Base-by-base conservation (phyloP, 2,329 filamentous ascomycete genomes). In the Stromatinia cepivora region DNA sequence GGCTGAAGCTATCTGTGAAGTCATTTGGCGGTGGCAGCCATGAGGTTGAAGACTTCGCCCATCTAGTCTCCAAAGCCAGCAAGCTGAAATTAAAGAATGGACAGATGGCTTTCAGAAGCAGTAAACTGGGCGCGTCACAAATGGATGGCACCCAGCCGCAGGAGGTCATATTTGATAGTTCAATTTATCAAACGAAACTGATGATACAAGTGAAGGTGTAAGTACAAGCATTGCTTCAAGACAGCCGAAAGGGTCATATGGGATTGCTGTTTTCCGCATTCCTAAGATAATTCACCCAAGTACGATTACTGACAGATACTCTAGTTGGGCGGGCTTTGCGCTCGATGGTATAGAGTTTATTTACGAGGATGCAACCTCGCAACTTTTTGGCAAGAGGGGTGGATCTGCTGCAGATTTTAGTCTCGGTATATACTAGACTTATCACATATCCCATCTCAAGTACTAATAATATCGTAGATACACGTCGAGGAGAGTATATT, bases 291-390 rank as follows among this genome's bases (percentile, higher is more conserved):
- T 28, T 22, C 8, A 64, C n/a, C 2, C 13, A 20, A 15, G 61
- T 52, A 39, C n/a, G 34, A 39, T 15, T 11, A 53, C 66, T 69
- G 53, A 69, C 36, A 54, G 50, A 10, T 3, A 17, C 45, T 64
- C 2, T 56, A 69, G 66, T 25, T 69, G 66, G 66, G 50, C 66
- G 28, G 93, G 92, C 2, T 82, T 84, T 70, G 90, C 90, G 5
- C 78, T 98, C 17, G 91, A 97, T 78, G 95, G 95, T 0, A 80
- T 99, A 28, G 94, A 98, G 79, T 98, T 99, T 79, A 84, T 92
- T 70, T 98, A 97, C 77, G 94, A 98, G 76, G 93, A 98, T 79
- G 86, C 87, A 22, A 90, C 92, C 0, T 90, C 85, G 67, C 93
- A 97, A 78, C 79, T 97, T 4, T 96, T 99, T 82, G 95, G 95